Evolutionary conservation across 129 eudicot genomes (phyloP), one percentile per base, ranked within the genome.

Genomic region (Centrapalus pauciflorus): DNA sequence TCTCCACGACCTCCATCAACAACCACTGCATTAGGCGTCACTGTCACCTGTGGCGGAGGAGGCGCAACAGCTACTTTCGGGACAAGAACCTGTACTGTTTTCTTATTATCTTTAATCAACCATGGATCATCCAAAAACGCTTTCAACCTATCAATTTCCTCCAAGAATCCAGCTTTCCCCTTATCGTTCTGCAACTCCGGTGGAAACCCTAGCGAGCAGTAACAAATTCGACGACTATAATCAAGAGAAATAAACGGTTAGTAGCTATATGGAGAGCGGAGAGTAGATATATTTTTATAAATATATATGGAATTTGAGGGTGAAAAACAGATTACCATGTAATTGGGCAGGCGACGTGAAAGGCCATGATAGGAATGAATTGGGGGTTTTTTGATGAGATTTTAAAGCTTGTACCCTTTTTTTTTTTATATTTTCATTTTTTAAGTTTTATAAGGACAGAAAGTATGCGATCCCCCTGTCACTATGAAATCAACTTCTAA

Each of bases 281-380:
- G 64, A 70, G 14, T 27, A 27, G 27, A 73, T 49, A 62, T 7
- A 57, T 14, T n/a, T 4, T 16, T 23, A 23, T 25, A 33, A 5
- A 35, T 46, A 57, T 4, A 59, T 34, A 48, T 43, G 48, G 33
- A 55, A 33, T 54, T 50, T 55, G 66, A 41, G 28, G 62, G 57
- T 24, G 32, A 64, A 28, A 69, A 72, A 35, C 32, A 51, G 37
- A 49, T 63, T 82, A 90, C 97, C 97, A 87, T 72, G 97, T 90
- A 81, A 90, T 90, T 82, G 97, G 97, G 87, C 97, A 90, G 73
- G 92, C 89, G 70, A 85, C 94, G 81, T 91, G 97, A 87, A 91
- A 91, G 79, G 97, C 97, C 97, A 85, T 84, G 26, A 19, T 41
- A 35, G 61, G 49, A 58, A 51, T 70, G 65, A 72, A 52, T 62